Evolutionary conservation across 164 flowering plant genomes (phyloP), one percentile per base, ranked within the genome.

Genomic region (Dillenia suffruticosa): DNA sequence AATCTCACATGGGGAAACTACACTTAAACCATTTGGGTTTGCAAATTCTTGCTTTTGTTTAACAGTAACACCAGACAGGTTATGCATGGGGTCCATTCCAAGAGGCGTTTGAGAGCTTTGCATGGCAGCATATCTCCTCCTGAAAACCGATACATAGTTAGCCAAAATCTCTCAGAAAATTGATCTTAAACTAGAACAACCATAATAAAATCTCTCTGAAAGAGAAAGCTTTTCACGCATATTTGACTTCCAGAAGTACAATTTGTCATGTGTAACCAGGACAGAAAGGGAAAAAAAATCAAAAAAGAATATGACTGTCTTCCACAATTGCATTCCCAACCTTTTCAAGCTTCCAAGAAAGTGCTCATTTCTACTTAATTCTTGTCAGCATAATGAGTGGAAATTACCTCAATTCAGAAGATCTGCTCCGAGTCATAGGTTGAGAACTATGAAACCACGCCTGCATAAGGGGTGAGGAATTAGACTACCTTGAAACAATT

Each of bases 391-490:
- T 17, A 46, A 12, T 14, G 9, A 57, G 51, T 22, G n/a, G 17
- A 17, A 49, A 10, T 58, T 82, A 88, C 95, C 95, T 56, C 61
- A 88, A 54, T 70, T 86, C 95, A 63, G 95, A 88, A 26, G 95
- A 88, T 55, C 91, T 77, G 64, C 95, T 88, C 82, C 95, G 82
- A 14, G 89, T 88, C 95, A 88, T 86, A 17, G 91, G 87, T 56
- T 88, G 95, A 57, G 89, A 78, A 72, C 95, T 88, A 49, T 84
- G 83, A 63, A 84, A 81, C 88, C 91, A 86, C 58, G 95, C 89
- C 95, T 88, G 84, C 71, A 68, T 17, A 24, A 51, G 59, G 49
- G 43, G 12, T 19, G 43, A 63, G 51, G 40, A 16, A 63, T 73
- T 47, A 74, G 61, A 67, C 46, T 8, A 48, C 16, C 40, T 32